These are phyloP conservation scores for Blumeriella jaapii DNA, from an alignment of 2,329 filamentous ascomycete species.

Conservation along the genomic window DNA sequence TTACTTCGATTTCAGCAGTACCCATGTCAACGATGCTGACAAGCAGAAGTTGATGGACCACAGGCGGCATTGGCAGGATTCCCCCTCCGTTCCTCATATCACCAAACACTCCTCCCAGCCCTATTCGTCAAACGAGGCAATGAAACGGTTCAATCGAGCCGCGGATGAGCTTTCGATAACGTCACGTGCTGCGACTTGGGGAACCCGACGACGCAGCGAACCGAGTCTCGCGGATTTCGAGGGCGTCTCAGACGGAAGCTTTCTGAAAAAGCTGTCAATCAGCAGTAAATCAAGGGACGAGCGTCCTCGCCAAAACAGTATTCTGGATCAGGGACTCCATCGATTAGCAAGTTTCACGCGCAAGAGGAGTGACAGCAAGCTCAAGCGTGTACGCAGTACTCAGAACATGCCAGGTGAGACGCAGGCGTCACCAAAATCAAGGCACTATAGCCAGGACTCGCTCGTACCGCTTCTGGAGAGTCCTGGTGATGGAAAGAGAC, in stretches of 20 bases:
- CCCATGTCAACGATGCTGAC: constrained; percentile 17
- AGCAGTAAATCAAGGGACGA: constrained; percentile 31
- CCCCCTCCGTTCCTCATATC: constrained; percentile 27
- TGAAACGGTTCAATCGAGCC: constrained; percentile 33
- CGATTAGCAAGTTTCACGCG: constrained; percentile 23
- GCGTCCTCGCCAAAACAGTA: constrained; percentile 38
- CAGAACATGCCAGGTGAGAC: constrained; percentile 20
- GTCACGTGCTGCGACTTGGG: constrained; percentile 57
- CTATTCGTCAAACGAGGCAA: constrained; percentile 37
- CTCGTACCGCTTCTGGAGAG: constrained; percentile 41
- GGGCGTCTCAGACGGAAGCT: constrained; percentile 45
- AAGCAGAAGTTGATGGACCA: constrained; percentile 22
- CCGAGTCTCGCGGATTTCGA: constrained; percentile 47
- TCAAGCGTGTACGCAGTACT: constrained; percentile 23
- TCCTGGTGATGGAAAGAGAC: constrained; percentile 38
- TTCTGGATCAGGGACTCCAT: constrained; percentile 34
- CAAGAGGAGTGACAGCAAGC: constrained; percentile 24
- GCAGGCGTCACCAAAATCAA: constrained; percentile 24
- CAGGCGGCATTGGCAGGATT: constrained; percentile 28
- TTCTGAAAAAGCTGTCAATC: constrained; percentile 51
- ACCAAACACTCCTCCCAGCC: constrained; percentile 32
- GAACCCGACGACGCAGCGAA: constrained; percentile 54
- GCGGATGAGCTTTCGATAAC: constrained; percentile 42
- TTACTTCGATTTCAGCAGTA: constrained; percentile 21
- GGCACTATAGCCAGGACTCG: constrained; percentile 26